Evolutionary conservation across 495 filamentous ascomycete species (phyloP).

Genomic region (Terfezia claveryi): DNA sequence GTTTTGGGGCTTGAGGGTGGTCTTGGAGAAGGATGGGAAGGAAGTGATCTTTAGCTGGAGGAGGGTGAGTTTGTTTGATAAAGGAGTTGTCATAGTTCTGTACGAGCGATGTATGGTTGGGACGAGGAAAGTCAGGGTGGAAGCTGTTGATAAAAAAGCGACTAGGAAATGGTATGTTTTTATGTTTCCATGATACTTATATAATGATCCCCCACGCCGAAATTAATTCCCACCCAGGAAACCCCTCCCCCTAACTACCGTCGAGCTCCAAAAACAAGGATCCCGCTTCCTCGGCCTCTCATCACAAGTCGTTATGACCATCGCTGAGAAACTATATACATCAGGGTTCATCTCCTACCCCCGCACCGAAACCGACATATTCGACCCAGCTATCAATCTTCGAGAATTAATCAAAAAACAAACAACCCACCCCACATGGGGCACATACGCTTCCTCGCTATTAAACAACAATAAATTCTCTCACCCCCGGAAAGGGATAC

Average conservation of each 20-base stretch:
- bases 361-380: constrained; percentile 89
- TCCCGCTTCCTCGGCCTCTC: constrained; percentile 65
- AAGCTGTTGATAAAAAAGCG: constrained; percentile 65
- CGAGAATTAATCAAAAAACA: constrained; percentile 66
- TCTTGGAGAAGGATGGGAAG: constrained; percentile 51
- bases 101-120: constrained; percentile 55
- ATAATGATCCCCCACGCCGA: not conserved
- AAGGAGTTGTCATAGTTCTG: constrained; percentile 54
- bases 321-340: constrained; percentile 74
- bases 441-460: constrained; percentile 23
- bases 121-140: constrained; percentile 58
- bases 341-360: constrained; percentile 95
- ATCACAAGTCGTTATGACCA: constrained; percentile 68
- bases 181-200: constrained; percentile 1
- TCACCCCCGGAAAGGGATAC: constrained; percentile 54
- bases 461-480: constrained; percentile 51
- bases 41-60: constrained; percentile 73
- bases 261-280: constrained; percentile 97
- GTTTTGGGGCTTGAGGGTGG: constrained; percentile 83
- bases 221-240: constrained; percentile 21
- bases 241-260: constrained; percentile 78
- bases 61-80: constrained; percentile 67
- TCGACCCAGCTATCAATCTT: constrained; percentile 76
- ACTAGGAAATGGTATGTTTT: constrained; percentile 54
- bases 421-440: constrained; percentile 23